A percentile compares a stretch with the other conserved stretches of the same genome.
These are phyloP conservation scores for Extremus antarcticus DNA, from an alignment of 495 filamentous ascomycete genomes.

Conservation along the genomic window DNA sequence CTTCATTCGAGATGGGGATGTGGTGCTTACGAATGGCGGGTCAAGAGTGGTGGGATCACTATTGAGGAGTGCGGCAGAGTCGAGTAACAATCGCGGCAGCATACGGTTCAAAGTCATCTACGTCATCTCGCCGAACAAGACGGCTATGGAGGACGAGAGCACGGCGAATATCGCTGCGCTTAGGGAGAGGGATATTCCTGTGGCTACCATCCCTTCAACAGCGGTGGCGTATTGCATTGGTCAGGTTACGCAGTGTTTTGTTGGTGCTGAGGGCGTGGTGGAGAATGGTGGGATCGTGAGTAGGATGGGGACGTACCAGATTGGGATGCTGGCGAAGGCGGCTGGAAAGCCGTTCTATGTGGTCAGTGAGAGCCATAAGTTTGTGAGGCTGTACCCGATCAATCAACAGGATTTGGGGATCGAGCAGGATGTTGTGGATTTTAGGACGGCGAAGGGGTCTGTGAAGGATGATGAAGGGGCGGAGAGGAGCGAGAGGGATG, in stretches of 20 bases:
- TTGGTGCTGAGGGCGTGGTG: constrained; percentile 88
- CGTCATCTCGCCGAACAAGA: constrained; percentile 39
- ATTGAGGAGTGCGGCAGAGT: constrained; percentile 58
- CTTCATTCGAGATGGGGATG: constrained; percentile 64
- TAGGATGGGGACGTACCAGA: constrained; percentile 82
- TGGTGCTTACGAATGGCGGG: constrained; percentile 79
- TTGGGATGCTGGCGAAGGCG: constrained; percentile 69
- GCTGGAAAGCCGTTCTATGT: constrained; percentile 78
- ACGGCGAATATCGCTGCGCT: constrained; percentile 43
- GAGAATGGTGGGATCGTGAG: constrained; percentile 90
- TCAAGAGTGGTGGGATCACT: constrained; percentile 72
- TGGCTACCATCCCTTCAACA: constrained; percentile 70
- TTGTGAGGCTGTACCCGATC: constrained; percentile 69
- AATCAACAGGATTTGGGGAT: constrained; percentile 69
- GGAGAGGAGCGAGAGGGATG: constrained; percentile 19
- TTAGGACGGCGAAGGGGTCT: constrained; percentile 38
- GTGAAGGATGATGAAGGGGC: constrained; percentile 18
- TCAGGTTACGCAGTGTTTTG: constrained; percentile 71
- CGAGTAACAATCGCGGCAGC: constrained; percentile 31
- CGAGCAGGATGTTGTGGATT: constrained; percentile 63
- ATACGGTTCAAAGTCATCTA: constrained; percentile 79
- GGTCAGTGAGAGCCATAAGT: constrained; percentile 91
- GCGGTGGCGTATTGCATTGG: constrained; percentile 77
- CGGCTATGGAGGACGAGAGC: constrained; percentile 24
- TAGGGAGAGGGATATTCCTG: constrained; percentile 61